These are phyloP conservation scores for Jimgerdemannia flammicorona DNA, from an alignment of 192 early-diverging fungal species.

Conservation along the genomic window DNA sequence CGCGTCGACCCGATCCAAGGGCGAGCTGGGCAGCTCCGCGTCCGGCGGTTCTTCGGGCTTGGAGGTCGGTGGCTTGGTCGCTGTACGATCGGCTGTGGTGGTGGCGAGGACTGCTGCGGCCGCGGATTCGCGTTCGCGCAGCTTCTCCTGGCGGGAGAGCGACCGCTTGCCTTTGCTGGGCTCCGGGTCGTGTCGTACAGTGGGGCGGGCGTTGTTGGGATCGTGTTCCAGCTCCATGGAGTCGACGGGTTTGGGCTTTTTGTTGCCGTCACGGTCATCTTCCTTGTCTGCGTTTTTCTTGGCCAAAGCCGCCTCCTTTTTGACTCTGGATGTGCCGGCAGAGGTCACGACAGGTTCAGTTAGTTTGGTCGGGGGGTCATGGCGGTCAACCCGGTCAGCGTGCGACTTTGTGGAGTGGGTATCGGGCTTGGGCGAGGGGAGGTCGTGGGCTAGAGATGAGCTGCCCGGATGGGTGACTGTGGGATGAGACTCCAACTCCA, in stretches of 20 bases:
- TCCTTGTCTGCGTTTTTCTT: background rate
- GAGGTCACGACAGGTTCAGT: background rate
- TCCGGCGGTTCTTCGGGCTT: background rate
- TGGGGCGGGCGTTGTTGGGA: background rate
- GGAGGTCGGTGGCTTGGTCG: background rate
- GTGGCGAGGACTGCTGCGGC: background rate
- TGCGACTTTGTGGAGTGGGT: background rate
- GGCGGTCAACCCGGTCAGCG: background rate
- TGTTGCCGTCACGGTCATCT: background rate
- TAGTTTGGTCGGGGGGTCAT: background rate
- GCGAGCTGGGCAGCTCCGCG: background rate
- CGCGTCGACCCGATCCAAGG: constrained; percentile 7
- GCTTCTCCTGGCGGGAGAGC: background rate
- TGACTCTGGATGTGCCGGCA: background rate
- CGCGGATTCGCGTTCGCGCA: background rate
- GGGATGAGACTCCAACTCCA: background rate
- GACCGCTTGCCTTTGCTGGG: background rate
- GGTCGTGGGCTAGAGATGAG: background rate
- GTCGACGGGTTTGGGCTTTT: background rate
- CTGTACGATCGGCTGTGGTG: background rate
- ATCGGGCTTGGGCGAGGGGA: background rate
- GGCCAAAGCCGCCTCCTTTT: background rate
- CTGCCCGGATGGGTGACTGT: background rate
- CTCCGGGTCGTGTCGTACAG: background rate
- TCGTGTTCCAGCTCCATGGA: background rate